A percentile compares a stretch with the other conserved stretches of the same genome.
Conservation (phyloP, 148 eudicot genomes). For the Nepenthes gracilis region DNA sequence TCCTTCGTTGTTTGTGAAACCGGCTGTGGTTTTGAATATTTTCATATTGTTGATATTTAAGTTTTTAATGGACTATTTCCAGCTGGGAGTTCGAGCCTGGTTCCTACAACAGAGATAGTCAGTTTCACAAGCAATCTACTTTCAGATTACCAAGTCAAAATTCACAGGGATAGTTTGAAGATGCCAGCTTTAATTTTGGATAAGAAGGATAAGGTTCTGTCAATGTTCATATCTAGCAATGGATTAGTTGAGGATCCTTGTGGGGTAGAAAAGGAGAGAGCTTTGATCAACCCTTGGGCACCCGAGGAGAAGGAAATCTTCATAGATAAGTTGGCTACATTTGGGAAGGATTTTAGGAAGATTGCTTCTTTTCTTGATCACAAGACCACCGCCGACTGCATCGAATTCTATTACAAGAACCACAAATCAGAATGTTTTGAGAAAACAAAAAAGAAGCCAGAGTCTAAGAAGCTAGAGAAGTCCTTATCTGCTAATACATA, state of each 20-base stretch:
- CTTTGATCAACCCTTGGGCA: constrained; percentile 68
- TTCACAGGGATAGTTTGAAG: constrained; percentile 42
- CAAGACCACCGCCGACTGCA: constrained; percentile 78
- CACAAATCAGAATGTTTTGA: constrained; percentile 65
- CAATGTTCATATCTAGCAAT: constrained; percentile 61
- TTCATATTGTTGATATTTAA: too few relatives aligned
- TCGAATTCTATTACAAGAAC: constrained; percentile 89
- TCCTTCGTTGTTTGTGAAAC: too few relatives aligned
- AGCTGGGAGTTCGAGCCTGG: constrained; percentile 42
- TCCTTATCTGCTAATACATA: constrained; percentile 35
- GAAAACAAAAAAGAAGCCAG: constrained; percentile 45
- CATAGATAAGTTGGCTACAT: constrained; percentile 46
- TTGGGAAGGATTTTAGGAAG: constrained; percentile 71
- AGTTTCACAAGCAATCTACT: constrained; percentile 44
- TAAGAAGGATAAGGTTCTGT: constrained; percentile 33
- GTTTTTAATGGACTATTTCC: background rate
- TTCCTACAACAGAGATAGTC: constrained; percentile 34
- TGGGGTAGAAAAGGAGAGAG: constrained; percentile 71
- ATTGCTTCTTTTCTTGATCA: constrained; percentile 77
- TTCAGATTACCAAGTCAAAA: constrained; percentile 34
- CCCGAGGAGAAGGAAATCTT: constrained; percentile 58
- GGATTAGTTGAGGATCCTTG: constrained; percentile 75
- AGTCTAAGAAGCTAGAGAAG: constrained; percentile 37
- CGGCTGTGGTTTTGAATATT: too few relatives aligned
- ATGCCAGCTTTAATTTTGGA: constrained; percentile 82